Conservation (phyloP, 1,139 yeast genomes). For the Meyerozyma carpophila region DNA sequence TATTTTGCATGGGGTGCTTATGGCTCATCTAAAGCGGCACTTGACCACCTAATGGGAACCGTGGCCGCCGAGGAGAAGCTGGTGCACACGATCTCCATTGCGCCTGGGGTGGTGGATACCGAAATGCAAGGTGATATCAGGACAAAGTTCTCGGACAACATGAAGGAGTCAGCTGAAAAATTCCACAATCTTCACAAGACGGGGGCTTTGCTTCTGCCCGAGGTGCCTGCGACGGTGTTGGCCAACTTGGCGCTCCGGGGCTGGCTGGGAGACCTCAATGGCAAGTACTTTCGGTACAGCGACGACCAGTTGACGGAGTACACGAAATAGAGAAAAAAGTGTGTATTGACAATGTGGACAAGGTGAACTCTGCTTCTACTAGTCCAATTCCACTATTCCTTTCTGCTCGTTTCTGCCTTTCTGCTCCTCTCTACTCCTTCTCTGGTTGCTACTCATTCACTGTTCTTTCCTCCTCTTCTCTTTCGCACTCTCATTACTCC, state of each 20-base stretch:
- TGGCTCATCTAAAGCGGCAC: slow-evolving; percentile 85
- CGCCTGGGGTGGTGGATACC: slow-evolving; percentile 94
- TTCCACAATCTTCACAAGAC: slow-evolving; percentile 56
- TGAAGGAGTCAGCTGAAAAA: slow-evolving; percentile 53
- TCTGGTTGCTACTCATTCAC: too few relatives aligned
- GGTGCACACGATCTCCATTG: slow-evolving; percentile 61
- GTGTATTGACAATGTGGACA: too few relatives aligned
- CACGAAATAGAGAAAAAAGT: background rate
- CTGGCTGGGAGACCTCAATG: slow-evolving; percentile 50
- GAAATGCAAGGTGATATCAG: slow-evolving; percentile 79
- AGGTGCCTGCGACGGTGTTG: slow-evolving; percentile 64
- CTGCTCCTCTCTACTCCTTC: background rate
- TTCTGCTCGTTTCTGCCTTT: too few relatives aligned
- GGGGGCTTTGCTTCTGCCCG: slow-evolving; percentile 55
- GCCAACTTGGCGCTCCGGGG: slow-evolving; percentile 61
- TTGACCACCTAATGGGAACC: slow-evolving; percentile 66
- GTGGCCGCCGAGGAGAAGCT: slow-evolving; percentile 63
- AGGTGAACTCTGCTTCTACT: too few relatives aligned
- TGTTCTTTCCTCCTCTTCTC: background rate
- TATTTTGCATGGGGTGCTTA: slow-evolving; percentile 84
- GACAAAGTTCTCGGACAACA: slow-evolving; percentile 45
- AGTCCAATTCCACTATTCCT: too few relatives aligned
- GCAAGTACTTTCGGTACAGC: slow-evolving; percentile 58
- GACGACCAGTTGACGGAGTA: slow-evolving; percentile 31
- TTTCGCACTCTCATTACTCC: background rate